Percentiles rank a stretch among this genome's conserved stretches.
phyloP scores from a whole-genome alignment of 768 basidiomycete species.

The Lactarius sanguifluus region DNA sequence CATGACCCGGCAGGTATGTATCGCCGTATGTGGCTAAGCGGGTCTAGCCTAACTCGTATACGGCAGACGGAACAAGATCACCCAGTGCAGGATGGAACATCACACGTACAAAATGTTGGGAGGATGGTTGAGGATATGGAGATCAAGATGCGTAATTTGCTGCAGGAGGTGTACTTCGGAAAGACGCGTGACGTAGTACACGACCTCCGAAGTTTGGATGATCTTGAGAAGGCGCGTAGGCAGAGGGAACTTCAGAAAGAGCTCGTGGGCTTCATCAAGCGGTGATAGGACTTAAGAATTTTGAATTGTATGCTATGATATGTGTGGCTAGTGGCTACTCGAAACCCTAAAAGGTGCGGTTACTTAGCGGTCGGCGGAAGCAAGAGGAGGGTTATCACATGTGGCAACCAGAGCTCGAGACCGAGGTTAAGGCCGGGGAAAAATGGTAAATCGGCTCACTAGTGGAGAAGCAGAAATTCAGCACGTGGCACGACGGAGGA shows the following conservation, averaged over 20 bases:
- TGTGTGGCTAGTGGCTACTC: neutral
- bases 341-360: neutral
- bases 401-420: neutral
- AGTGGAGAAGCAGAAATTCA: neutral
- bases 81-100: conserved; percentile 72
- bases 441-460: neutral
- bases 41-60: neutral
- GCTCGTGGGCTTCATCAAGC: conserved; percentile 80
- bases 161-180: conserved; percentile 94
- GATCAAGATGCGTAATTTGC: conserved; percentile 95
- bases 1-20: conserved; percentile 91
- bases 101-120: conserved; percentile 93
- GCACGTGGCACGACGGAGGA: conserved; percentile 1
- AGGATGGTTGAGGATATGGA: conserved; percentile 98
- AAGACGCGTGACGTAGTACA: conserved; percentile 96
- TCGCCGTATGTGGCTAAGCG: neutral
- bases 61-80: conserved; percentile 84
- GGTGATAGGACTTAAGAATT: conserved; percentile 6
- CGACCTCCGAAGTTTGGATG: conserved; percentile 84
- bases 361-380: neutral
- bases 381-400: neutral
- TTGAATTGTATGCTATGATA: conserved; percentile 7
- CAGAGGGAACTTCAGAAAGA: conserved; percentile 90
- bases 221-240: conserved; percentile 75
- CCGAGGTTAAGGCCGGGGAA: neutral